Base-by-base conservation (phyloP, 2,329 filamentous ascomycete species). In the Beauveria australis region DNA sequence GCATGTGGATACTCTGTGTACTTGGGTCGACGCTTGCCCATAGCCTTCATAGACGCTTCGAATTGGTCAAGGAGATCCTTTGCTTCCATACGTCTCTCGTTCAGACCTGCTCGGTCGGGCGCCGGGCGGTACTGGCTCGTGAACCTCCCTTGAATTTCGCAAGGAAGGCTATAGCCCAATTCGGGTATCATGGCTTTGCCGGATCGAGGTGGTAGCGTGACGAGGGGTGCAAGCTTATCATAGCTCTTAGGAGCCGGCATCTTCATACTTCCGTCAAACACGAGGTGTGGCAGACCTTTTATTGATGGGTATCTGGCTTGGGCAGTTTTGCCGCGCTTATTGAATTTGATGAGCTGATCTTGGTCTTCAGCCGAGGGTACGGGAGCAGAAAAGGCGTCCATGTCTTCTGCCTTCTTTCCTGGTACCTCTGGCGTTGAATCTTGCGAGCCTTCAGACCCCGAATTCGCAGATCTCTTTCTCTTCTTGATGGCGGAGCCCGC, bases 1-100 rank as follows among this genome's bases (percentile, higher is more conserved):
- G 75, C 72, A 66, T 77, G 74, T 24, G 76, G 76, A 64, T 78
- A 79, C 59, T 79, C 76, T 4, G 76, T 77, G 60, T 78, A 78
- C 61, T 78, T 78, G 2, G 76, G 76, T 22, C 76, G 72, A 24
- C 75, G 71, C 64, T 75, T 76, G 18, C 76, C 76, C 49, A 78
- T 64, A 3, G 65, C 66, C 54, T 69, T 73, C 76, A 79, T 78
- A 9, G 73, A 70, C 46, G 66, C 70, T 46, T 78, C 75, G 63
- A 75, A 79, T 37, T 76, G 71, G 46, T 76, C 74, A 24, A 79
- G 65, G 2, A 76, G 61, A 3, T 63, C 59, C 58, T 75, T 74
- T 18, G 75, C 74, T 62, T 79, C 76, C 18, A 69, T 67, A 19
- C 71, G 72, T 37, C 76, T 70, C 61, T 78, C 76, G 47, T 78